Evolutionary conservation across 2,329 filamentous ascomycete species (phyloP).

Genomic region (Fulvia fulva): DNA sequence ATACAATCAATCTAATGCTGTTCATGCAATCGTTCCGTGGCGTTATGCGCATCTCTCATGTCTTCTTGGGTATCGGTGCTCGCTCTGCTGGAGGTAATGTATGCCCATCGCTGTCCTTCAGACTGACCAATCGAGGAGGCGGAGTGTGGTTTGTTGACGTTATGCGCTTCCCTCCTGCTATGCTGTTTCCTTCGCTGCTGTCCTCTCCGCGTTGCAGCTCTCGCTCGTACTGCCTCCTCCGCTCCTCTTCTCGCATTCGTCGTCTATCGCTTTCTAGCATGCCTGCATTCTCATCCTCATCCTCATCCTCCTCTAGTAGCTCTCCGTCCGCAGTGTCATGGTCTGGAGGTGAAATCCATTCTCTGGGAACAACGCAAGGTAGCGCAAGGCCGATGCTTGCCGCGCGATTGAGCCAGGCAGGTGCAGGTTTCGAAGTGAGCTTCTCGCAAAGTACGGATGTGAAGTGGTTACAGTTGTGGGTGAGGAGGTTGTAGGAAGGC

Average conservation of each 20-base stretch:
- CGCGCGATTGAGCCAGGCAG: conserved; percentile 75
- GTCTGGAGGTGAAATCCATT: conserved; percentile 78
- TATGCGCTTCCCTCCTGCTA: conserved; percentile 25
- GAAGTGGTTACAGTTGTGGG: conserved; percentile 86
- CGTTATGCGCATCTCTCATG: neutral
- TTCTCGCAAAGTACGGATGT: conserved; percentile 70
- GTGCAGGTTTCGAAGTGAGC: conserved; percentile 66
- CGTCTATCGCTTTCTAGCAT: conserved; percentile 18
- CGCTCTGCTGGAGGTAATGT: conserved; percentile 43
- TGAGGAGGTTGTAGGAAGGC: conserved; percentile 74
- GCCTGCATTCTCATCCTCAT: conserved; percentile 50
- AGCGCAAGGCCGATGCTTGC: conserved; percentile 77
- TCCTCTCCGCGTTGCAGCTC: conserved; percentile 7
- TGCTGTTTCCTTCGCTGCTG: conserved; percentile 13
- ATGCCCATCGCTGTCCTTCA: conserved; percentile 41
- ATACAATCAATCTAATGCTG: neutral
- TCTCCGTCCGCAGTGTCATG: conserved; percentile 69
- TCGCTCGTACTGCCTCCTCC: conserved; percentile 13
- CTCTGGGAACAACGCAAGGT: conserved; percentile 75
- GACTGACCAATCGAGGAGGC: conserved; percentile 28
- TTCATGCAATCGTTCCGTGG: neutral
- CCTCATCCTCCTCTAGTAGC: conserved; percentile 58
- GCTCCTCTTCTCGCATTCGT: conserved; percentile 7
- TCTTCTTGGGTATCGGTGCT: conserved; percentile 39
- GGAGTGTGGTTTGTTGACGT: conserved; percentile 21